Evolutionary conservation across 805 yeast species (phyloP).

Genomic region (Candida fluviatilis): DNA sequence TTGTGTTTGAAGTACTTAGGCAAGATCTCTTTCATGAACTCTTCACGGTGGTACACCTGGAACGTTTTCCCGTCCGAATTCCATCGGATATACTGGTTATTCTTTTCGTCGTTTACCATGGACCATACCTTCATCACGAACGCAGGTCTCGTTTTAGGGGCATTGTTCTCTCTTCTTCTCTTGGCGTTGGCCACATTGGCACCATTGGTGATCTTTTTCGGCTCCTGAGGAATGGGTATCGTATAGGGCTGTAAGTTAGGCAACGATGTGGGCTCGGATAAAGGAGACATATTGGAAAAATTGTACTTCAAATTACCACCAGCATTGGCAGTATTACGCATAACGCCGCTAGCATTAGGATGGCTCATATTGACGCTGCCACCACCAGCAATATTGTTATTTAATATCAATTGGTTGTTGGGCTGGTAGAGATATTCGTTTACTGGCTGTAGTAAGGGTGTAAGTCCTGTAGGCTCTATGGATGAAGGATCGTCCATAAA

Average conservation of each 20-base stretch:
- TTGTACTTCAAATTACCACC: neutral
- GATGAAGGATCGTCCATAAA: neutral
- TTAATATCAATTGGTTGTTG: constrained; percentile 4
- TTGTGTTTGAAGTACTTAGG: constrained; percentile 94
- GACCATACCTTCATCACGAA: constrained; percentile 93
- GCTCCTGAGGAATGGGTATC: neutral
- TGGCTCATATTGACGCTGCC: neutral
- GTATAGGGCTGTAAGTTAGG: neutral
- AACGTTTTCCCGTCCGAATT: constrained; percentile 79
- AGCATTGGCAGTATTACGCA: neutral
- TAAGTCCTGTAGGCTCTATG: constrained; percentile 8
- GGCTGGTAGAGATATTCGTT: constrained; percentile 3
- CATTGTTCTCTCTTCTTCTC: constrained; percentile 25
- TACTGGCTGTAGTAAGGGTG: constrained; percentile 6
- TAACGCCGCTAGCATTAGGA: neutral
- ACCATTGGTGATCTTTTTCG: neutral
- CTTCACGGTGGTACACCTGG: constrained; percentile 78
- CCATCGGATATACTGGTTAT: constrained; percentile 77
- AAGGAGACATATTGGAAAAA: neutral
- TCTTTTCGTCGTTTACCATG: constrained; percentile 82
- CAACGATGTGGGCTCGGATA: neutral
- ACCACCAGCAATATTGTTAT: constrained; percentile 13
- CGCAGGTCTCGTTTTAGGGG: constrained; percentile 70
- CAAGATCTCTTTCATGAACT: constrained; percentile 74
- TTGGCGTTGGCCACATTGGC: neutral